phyloP scores from a whole-genome alignment of 2,329 filamentous ascomycete species.

The Hymenoscyphus occultus region DNA sequence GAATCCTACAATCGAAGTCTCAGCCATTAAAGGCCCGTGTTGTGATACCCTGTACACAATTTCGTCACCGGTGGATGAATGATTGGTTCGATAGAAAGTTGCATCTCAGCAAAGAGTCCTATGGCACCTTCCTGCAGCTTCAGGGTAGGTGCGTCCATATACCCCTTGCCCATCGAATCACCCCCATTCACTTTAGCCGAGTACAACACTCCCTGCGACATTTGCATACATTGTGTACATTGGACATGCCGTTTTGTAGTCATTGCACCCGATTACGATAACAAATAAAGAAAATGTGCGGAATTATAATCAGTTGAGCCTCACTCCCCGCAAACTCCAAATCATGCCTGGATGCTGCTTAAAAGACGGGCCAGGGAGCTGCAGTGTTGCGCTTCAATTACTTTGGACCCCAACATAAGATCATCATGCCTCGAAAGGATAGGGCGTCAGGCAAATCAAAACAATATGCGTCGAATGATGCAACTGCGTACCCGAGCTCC shows the following conservation, averaged over 20 bases:
- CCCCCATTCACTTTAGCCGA: neutral
- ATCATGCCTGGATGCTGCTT: neutral
- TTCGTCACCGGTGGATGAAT: neutral
- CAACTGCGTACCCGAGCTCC: neutral
- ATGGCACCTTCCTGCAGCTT: neutral
- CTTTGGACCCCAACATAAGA: neutral
- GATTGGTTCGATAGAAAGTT: neutral
- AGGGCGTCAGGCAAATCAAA: neutral
- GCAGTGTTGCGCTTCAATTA: neutral
- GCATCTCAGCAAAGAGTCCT: neutral
- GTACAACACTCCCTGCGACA: neutral
- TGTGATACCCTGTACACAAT: neutral
- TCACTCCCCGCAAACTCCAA: neutral
- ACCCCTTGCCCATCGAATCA: neutral
- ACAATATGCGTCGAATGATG: neutral
- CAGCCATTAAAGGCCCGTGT: neutral
- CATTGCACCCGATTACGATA: neutral
- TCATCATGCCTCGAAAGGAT: neutral
- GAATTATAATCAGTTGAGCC: neutral
- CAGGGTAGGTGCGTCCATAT: neutral
- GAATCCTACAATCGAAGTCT: neutral
- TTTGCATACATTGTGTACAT: neutral
- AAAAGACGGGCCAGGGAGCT: neutral
- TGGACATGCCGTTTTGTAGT: neutral
- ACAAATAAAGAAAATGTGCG: neutral